phyloP scores from a whole-genome alignment of 192 early-diverging fungal genomes.

The Rhizophagus sp. region DNA sequence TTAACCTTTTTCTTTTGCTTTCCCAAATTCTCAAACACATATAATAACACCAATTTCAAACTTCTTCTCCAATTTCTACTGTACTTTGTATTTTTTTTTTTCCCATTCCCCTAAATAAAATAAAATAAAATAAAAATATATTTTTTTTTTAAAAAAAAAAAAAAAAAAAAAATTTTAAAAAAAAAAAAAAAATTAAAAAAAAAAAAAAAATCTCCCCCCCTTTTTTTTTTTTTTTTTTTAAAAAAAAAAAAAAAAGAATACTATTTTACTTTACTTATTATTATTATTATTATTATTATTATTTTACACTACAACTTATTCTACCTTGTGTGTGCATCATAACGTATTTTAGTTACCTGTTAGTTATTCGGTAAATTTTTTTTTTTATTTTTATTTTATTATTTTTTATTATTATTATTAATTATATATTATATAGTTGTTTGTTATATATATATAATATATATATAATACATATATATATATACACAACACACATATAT shows the following conservation, averaged over 20 bases:
- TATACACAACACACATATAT: too few relatives aligned
- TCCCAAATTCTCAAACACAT: conserved; percentile 6
- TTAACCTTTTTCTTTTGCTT: not conserved
- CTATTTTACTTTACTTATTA: too few relatives aligned
- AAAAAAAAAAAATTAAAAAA: not conserved
- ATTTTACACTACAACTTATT: too few relatives aligned
- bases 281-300: too few relatives aligned
- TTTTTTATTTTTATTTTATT: too few relatives aligned
- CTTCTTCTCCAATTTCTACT: conserved; percentile 1
- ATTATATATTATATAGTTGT: too few relatives aligned
- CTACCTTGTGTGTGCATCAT: not conserved
- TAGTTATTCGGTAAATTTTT: not conserved
- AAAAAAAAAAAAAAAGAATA: too few relatives aligned
- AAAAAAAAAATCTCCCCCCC: not conserved
- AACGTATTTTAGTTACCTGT: not conserved
- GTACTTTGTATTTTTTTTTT: conserved; percentile 12
- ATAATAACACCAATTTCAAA: conserved; percentile 1
- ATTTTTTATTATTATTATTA: too few relatives aligned
- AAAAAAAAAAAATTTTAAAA: too few relatives aligned
- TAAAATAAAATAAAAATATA: not conserved
- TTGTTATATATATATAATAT: not conserved
- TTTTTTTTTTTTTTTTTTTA: not conserved
- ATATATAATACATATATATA: not conserved
- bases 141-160: not conserved
- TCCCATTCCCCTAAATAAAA: not conserved